A percentile compares a stretch with the other conserved stretches of the same genome.
Conservation (phyloP, 176 grass and related monocot genomes). For the Areca catechu region DNA sequence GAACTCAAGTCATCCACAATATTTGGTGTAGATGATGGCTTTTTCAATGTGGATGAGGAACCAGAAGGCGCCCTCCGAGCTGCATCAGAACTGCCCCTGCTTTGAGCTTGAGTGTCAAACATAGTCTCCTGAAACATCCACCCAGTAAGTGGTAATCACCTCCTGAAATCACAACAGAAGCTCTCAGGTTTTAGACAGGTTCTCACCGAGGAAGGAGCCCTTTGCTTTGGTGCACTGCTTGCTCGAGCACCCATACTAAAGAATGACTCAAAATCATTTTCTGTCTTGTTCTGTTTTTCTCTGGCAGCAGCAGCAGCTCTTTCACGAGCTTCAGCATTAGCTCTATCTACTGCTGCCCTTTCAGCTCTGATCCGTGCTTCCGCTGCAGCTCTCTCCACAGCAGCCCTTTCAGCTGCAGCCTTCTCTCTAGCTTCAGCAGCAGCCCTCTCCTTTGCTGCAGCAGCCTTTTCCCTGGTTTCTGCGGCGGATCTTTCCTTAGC, state of each 20-base stretch:
- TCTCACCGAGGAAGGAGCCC: conserved; percentile 44
- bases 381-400: conserved; percentile 10
- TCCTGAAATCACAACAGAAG: conserved; percentile 6
- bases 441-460: conserved; percentile 5
- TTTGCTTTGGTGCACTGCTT: conserved; percentile 77
- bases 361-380: conserved; percentile 4
- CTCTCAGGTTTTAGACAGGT: conserved; percentile 16
- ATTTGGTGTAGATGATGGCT: conserved; percentile 72
- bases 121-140: conserved; percentile 54
- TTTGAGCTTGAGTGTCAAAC: conserved; percentile 63
- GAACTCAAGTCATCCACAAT: conserved; percentile 83
- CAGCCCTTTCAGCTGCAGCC: not conserved
- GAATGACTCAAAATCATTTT: conserved; percentile 92
- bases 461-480: not conserved
- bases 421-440: conserved; percentile 1
- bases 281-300: conserved; percentile 52
- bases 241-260: conserved; percentile 67
- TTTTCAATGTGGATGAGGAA: conserved; percentile 51
- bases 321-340: conserved; percentile 9
- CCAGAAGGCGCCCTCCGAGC: conserved; percentile 36
- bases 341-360: not conserved
- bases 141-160: conserved; percentile 3
- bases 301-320: conserved; percentile 38
- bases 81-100: conserved; percentile 41
- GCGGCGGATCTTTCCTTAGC: not conserved